Percentiles rank a stretch among this genome's conserved stretches.
phyloP scores from a whole-genome alignment of 1,284 basidiomycete genomes.

The Austroboletus novae-zelandiae region DNA sequence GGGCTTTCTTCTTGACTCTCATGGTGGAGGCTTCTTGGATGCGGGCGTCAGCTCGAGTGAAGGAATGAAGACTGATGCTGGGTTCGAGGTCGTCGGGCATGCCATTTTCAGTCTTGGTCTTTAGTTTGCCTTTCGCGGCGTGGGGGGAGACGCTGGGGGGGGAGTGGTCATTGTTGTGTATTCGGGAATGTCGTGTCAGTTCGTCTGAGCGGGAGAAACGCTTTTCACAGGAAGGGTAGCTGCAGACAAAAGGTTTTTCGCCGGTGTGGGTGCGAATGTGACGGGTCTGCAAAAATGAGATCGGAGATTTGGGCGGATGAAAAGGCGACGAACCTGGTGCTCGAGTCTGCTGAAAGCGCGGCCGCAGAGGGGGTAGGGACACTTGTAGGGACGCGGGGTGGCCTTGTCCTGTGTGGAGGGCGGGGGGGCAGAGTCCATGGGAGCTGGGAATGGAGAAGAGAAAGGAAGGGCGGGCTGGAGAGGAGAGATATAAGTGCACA shows the following conservation, averaged over 20 bases:
- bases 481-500: slow-evolving; percentile 30
- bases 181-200: slow-evolving; percentile 92
- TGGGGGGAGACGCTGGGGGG: slow-evolving; percentile 25
- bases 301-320: slow-evolving; percentile 17
- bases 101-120: slow-evolving; percentile 34
- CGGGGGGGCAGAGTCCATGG: slow-evolving; percentile 25
- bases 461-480: slow-evolving; percentile 20
- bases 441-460: slow-evolving; percentile 13
- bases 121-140: slow-evolving; percentile 33
- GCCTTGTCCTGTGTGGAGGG: slow-evolving; percentile 45
- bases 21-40: slow-evolving; percentile 27
- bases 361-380: slow-evolving; percentile 89
- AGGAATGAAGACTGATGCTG: slow-evolving; percentile 29
- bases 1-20: slow-evolving; percentile 66
- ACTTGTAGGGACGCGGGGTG: slow-evolving; percentile 87
- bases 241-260: slow-evolving; percentile 95
- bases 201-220: slow-evolving; percentile 97
- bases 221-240: slow-evolving; percentile 94
- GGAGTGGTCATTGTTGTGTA: slow-evolving; percentile 69
- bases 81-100: slow-evolving; percentile 36
- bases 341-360: slow-evolving; percentile 89
- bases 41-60: slow-evolving; percentile 18
- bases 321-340: slow-evolving; percentile 68
- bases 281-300: slow-evolving; percentile 67
- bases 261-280: slow-evolving; percentile 98